These are phyloP conservation scores for Marasmius oreades DNA, from an alignment of 1,284 basidiomycete species.

Conservation along the genomic window DNA sequence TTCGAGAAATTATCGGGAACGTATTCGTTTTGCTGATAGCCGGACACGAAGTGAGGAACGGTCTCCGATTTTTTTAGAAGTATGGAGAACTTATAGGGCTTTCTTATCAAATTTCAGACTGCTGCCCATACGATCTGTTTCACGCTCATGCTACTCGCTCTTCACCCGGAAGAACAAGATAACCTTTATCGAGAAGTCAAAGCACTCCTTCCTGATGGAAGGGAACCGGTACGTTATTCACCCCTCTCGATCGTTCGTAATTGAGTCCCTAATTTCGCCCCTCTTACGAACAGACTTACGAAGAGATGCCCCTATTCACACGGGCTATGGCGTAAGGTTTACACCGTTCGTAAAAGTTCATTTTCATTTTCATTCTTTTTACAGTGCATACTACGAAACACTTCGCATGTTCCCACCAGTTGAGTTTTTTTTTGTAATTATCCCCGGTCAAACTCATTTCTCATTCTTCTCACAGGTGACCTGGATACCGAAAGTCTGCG, in stretches of 20 bases:
- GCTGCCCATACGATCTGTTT: slow-evolving; percentile 34
- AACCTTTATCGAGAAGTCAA: slow-evolving; percentile 29
- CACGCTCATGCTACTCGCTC: slow-evolving; percentile 30
- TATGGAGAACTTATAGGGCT: slow-evolving; percentile 16
- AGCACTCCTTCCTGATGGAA: slow-evolving; percentile 3
- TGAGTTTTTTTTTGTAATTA: too few species aligned
- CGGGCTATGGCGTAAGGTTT: background rate
- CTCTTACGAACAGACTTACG: background rate
- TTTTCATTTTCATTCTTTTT: slow-evolving; percentile 14
- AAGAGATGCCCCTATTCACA: slow-evolving; percentile 3
- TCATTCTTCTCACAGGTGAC: background rate
- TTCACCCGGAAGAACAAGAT: slow-evolving; percentile 37
- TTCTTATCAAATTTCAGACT: too few species aligned
- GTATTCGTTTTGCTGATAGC: background rate
- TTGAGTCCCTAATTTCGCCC: background rate
- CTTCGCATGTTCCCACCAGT: slow-evolving; percentile 35
- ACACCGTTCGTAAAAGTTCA: slow-evolving; percentile 23
- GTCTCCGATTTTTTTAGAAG: background rate
- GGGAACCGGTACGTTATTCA: background rate
- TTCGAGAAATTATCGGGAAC: slow-evolving; percentile 1
- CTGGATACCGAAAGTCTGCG: background rate
- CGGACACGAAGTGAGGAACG: slow-evolving; percentile 3
- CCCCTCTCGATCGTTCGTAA: background rate
- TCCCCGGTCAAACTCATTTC: background rate
- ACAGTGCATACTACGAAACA: slow-evolving; percentile 28